Conservation (phyloP, 495 filamentous ascomycete genomes). For the Hyaloscypha finlandica region DNA sequence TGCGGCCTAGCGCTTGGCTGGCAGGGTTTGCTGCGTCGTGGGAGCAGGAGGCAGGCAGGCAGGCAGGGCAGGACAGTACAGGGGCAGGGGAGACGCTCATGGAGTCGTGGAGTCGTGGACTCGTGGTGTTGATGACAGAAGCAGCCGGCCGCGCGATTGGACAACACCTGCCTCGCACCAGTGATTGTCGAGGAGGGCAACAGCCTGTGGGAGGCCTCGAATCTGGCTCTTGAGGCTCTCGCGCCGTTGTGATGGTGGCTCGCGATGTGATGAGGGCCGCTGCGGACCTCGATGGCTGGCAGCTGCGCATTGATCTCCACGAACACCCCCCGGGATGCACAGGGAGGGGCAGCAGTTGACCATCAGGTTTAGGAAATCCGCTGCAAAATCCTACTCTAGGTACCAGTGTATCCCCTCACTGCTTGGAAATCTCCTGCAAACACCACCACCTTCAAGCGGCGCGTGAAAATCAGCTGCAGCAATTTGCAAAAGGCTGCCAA, state of each 20-base stretch:
- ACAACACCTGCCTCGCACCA: not conserved
- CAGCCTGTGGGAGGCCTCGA: constrained; percentile 3
- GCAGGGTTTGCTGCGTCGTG: too few species aligned
- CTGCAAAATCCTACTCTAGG: not conserved
- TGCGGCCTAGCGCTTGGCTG: not conserved
- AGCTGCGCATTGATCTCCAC: not conserved
- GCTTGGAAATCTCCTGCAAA: not conserved
- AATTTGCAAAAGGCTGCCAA: too few species aligned
- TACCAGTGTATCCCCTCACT: not conserved
- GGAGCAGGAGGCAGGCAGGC: too few species aligned
- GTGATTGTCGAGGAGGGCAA: not conserved
- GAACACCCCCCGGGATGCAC: not conserved
- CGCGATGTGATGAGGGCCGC: not conserved
- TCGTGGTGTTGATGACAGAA: not conserved
- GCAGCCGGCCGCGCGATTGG: not conserved
- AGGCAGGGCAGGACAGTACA: not conserved
- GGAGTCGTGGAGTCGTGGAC: not conserved
- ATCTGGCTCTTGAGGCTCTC: constrained; percentile 3
- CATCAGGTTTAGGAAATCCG: constrained; percentile 4
- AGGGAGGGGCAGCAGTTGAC: not conserved
- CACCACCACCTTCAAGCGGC: not conserved
- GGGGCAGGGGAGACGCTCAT: not conserved
- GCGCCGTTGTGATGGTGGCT: not conserved
- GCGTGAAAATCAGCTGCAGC: not conserved
- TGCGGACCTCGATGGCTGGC: constrained; percentile 1